Base-by-base conservation (phyloP, 768 basidiomycete genomes). In the Cytidiella melzeri region DNA sequence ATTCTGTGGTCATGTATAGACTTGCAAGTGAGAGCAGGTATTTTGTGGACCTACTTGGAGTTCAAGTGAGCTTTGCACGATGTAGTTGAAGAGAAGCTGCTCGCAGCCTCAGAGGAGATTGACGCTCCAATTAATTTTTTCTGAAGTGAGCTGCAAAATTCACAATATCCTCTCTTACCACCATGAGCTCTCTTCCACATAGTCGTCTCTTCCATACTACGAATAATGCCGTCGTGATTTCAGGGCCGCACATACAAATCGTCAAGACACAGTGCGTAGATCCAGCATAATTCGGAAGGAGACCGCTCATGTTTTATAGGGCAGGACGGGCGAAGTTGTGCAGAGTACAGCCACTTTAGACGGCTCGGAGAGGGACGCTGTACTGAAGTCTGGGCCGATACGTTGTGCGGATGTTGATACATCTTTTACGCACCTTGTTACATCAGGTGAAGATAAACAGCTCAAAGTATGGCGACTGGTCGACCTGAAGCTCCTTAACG, bases 391-490 rank as follows among this genome's bases (percentile, higher is more conserved):
- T 5, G 83, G 83, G 0, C 78, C 79, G 3, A 68, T 90, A 40
- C 72, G 79, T 43, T 83, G 79, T 55, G 74, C 76, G 15, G 80
- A 76, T 1, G 61, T 83, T 4, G 77, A 80, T 57, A 45, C 53
- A 5, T 63, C 64, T 0, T 69, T 65, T 47, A 64, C 53, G 25
- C 74, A 81, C 55, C 64, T 92, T 13, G 77, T 79, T 4, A 85
- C 84, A 2, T 68, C 73, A 0, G 82, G 79, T 6, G 92, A 95
- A 47, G 88, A 93, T 65, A 98, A 98, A 67, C 65, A 66, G 45
- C 69, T 98, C 57, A 84, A 77, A 55, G 72, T 95, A 9, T 93
- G 87, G 84, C 70, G 75, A 24, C 56, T 91, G 5, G 76, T 77
- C 2, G 66, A 69, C 0, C 62, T 87, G 54, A 69, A 72, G 51